Conservation (phyloP, 441 rosid genomes). For the Mallotus repandus region DNA sequence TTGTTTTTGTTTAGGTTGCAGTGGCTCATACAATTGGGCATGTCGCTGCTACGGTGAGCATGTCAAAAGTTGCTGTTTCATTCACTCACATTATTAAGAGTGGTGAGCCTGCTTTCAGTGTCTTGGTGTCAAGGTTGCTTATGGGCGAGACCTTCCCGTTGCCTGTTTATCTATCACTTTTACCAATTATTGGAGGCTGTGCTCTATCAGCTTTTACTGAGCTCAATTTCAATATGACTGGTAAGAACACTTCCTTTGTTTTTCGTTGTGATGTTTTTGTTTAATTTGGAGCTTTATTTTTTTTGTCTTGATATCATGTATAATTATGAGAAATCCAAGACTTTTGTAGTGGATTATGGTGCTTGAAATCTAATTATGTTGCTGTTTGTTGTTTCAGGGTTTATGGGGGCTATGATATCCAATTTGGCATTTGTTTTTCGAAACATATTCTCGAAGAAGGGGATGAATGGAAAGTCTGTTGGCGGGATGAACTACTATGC, state of each 20-base stretch:
- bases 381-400: conserved; percentile 47
- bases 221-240: conserved; percentile 86
- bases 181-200: conserved; percentile 92
- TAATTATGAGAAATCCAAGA: not conserved
- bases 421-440: conserved; percentile 90
- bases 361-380: conserved; percentile 17
- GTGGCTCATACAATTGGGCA: conserved; percentile 95
- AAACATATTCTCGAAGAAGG: conserved; percentile 93
- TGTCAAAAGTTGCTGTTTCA: conserved; percentile 97
- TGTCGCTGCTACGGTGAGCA: conserved; percentile 95
- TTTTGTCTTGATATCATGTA: not conserved
- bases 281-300: not conserved
- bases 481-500: conserved; percentile 98
- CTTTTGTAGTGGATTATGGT: not conserved
- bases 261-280: not conserved
- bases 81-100: conserved; percentile 94
- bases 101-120: conserved; percentile 92
- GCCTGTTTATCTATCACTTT: conserved; percentile 73
- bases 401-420: conserved; percentile 98
- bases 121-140: conserved; percentile 67
- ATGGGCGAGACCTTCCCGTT: conserved; percentile 72
- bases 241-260: conserved; percentile 34
- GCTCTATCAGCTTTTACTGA: conserved; percentile 88
- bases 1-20: conserved; percentile 56
- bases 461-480: conserved; percentile 89